Percentiles rank a stretch among this genome's conserved stretches.
These are phyloP conservation scores for Trypanosoma scelopori DNA, from an alignment of 208 protist genomes.

Conservation along the genomic window DNA sequence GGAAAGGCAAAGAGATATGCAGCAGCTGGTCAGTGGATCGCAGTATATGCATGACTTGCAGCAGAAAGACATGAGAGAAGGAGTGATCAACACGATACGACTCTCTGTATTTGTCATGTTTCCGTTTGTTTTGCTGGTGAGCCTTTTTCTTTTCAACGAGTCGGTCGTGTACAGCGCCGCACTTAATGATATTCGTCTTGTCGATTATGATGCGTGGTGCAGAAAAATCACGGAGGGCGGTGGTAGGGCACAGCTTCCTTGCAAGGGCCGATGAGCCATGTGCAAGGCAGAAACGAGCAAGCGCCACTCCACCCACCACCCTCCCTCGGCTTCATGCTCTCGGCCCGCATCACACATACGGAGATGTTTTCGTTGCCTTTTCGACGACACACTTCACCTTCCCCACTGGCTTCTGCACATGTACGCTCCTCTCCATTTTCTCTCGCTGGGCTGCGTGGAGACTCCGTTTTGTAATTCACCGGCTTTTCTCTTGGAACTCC, in stretches of 20 bases:
- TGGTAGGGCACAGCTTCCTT: not conserved
- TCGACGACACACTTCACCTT: no score
- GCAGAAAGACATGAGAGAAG: conserved; percentile 12
- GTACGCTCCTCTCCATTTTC: no score
- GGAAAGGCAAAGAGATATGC: not conserved
- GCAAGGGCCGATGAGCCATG: not conserved
- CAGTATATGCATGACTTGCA: conserved; percentile 19
- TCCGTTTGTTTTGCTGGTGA: conserved; percentile 32
- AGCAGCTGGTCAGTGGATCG: not conserved
- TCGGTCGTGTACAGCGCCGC: conserved; percentile 27
- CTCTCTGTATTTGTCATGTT: conserved; percentile 31
- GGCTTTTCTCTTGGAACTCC: no score
- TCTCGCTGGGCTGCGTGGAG: no score
- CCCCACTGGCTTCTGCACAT: no score
- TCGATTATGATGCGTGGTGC: conserved; percentile 38
- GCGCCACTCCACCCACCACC: no score
- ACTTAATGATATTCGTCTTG: conserved; percentile 26
- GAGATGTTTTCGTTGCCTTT: no score
- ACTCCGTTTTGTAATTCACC: no score
- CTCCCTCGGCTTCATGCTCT: no score
- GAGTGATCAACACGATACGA: conserved; percentile 21
- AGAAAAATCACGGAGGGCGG: not conserved
- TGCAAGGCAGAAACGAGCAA: not conserved
- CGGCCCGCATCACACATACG: no score
- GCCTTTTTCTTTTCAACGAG: conserved; percentile 28